Conservation (phyloP, 1,139 yeast genomes). For the Hyphopichia burtonii region DNA sequence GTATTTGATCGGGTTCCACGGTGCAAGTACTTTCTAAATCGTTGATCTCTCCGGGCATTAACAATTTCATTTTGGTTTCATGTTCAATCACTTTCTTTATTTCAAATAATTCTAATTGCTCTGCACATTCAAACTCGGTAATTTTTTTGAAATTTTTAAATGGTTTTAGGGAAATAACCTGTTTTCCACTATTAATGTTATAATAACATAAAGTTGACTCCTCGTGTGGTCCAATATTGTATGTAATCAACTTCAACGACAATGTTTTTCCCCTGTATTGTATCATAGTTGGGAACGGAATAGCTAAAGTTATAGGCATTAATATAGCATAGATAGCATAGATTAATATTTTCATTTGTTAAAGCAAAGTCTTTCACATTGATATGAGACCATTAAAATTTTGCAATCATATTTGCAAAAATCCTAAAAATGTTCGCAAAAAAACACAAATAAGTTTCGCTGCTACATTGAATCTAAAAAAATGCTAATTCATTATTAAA, state of each 20-base stretch:
- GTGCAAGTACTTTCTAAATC: slow-evolving; percentile 5
- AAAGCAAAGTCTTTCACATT: background rate
- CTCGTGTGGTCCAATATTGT: slow-evolving; percentile 1
- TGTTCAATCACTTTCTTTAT: background rate
- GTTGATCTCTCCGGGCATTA: background rate
- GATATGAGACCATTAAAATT: background rate
- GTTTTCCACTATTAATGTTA: slow-evolving; percentile 6
- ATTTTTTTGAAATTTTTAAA: background rate
- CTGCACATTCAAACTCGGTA: background rate
- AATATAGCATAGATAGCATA: background rate
- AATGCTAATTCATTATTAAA: background rate
- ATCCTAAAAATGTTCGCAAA: background rate
- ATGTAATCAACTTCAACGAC: background rate
- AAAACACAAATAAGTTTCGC: background rate
- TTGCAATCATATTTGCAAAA: background rate
- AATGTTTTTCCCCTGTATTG: background rate
- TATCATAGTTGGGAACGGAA: background rate
- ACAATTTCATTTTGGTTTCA: background rate
- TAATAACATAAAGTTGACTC: slow-evolving; percentile 4
- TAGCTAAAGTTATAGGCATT: background rate
- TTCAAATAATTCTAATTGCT: background rate
- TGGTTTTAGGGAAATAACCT: slow-evolving; percentile 3
- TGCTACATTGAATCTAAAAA: background rate
- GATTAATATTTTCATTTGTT: background rate
- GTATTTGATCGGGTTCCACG: slow-evolving; percentile 7